These are phyloP conservation scores for Immersiporthe knoxdaviesiana DNA, from an alignment of 2,329 filamentous ascomycete genomes.

Conservation along the genomic window DNA sequence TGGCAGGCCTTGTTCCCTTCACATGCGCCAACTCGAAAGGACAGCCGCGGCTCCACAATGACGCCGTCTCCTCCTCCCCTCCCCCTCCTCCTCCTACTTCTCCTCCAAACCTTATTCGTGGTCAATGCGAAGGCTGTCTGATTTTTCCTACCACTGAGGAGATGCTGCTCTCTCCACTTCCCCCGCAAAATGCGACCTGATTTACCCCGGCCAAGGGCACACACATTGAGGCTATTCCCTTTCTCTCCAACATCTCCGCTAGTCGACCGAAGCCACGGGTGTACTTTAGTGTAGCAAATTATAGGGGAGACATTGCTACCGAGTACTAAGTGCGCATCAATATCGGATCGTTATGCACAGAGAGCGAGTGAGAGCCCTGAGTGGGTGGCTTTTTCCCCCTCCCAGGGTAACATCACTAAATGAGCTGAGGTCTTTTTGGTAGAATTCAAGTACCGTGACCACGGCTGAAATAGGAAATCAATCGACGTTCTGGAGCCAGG, in stretches of 20 bases:
- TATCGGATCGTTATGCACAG: background rate
- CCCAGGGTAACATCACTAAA: background rate
- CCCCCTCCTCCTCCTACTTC: background rate
- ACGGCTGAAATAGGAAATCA: constrained; percentile 13
- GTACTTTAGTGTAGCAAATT: background rate
- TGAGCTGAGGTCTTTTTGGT: background rate
- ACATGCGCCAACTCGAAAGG: background rate
- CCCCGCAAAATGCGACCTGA: constrained; percentile 18
- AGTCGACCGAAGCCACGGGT: constrained; percentile 19
- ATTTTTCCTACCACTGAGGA: background rate
- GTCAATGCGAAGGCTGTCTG: background rate
- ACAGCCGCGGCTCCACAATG: constrained; percentile 9
- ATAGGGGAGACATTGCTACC: background rate
- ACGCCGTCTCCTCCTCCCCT: background rate
- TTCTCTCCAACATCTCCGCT: constrained; percentile 18
- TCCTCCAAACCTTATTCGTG: background rate
- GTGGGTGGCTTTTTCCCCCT: background rate
- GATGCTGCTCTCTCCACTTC: background rate
- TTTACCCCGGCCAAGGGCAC: background rate
- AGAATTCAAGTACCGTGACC: constrained; percentile 5
- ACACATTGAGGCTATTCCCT: constrained; percentile 8
- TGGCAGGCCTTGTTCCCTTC: background rate
- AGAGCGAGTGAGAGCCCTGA: background rate
- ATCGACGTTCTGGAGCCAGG: constrained; percentile 8
- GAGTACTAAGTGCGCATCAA: background rate